Conservation (phyloP, 768 basidiomycete species). For the Tylopilus balloui region DNA sequence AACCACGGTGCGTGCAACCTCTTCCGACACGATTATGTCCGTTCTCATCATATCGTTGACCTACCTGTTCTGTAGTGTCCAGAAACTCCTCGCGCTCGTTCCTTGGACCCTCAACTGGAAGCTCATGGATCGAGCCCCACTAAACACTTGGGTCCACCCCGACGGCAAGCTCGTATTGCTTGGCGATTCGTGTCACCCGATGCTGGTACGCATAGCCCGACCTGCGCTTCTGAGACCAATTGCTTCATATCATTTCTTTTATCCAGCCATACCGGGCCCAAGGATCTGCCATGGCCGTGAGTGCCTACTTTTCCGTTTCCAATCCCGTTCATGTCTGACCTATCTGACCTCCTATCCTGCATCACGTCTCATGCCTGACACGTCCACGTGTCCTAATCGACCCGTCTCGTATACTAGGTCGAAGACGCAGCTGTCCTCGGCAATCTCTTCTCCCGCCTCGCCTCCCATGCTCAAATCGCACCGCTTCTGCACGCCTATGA, state of each 20-base stretch:
- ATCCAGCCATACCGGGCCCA: slow-evolving; percentile 49
- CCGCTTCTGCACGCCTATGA: slow-evolving; percentile 50
- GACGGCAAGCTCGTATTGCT: slow-evolving; percentile 42
- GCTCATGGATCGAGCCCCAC: slow-evolving; percentile 45
- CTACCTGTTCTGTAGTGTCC: slow-evolving; percentile 34
- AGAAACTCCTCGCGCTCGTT: slow-evolving; percentile 43
- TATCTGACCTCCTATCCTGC: neutral
- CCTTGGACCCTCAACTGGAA: slow-evolving; percentile 44
- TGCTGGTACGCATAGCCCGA: slow-evolving; percentile 33
- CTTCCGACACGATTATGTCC: neutral
- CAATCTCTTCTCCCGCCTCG: slow-evolving; percentile 46
- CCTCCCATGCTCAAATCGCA: slow-evolving; percentile 38
- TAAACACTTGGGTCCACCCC: slow-evolving; percentile 47
- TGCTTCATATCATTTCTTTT: neutral
- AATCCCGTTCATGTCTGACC: neutral
- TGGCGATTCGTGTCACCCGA: slow-evolving; percentile 56
- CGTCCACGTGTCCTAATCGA: neutral
- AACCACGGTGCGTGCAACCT: slow-evolving; percentile 38
- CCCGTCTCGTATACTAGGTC: slow-evolving; percentile 19
- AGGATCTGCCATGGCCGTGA: slow-evolving; percentile 52
- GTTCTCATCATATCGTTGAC: neutral
- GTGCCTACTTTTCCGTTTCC: slow-evolving; percentile 5
- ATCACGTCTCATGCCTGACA: neutral
- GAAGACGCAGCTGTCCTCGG: slow-evolving; percentile 41
- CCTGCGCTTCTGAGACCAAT: neutral